Percentiles rank a stretch among this genome's conserved stretches.
phyloP scores from a whole-genome alignment of 352 stramenopile species.

The Pythium pectinolyticum region DNA sequence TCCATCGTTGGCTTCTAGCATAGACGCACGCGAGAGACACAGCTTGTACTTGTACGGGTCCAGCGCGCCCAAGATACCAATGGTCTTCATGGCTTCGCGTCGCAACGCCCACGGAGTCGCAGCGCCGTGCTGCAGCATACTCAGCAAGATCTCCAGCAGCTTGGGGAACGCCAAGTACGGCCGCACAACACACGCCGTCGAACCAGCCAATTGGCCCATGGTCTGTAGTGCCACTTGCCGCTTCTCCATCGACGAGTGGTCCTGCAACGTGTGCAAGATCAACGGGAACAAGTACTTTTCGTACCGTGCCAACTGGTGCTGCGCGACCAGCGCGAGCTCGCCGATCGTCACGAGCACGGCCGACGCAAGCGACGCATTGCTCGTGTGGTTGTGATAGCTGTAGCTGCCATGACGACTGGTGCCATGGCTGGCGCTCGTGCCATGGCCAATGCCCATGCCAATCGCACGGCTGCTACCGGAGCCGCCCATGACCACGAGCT shows the following conservation, averaged over 20 bases:
- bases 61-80: conserved; percentile 94
- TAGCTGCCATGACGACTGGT: no score
- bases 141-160: conserved; percentile 93
- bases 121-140: conserved; percentile 91
- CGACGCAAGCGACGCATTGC: conserved; percentile 76
- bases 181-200: conserved; percentile 92
- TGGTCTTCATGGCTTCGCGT: conserved; percentile 95
- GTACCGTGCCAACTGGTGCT: conserved; percentile 91
- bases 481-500: conserved; percentile 90
- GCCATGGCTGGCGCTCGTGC: no score
- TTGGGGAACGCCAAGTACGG: conserved; percentile 96
- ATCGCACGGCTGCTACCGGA: no score
- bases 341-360: conserved; percentile 82
- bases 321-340: conserved; percentile 91
- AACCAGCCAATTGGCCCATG: conserved; percentile 93
- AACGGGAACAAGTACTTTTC: conserved; percentile 94
- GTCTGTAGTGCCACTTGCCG: conserved; percentile 95
- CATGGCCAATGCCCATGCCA: no score
- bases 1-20: conserved; percentile 67
- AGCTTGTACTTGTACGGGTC: conserved; percentile 96
- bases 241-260: conserved; percentile 95
- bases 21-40: conserved; percentile 62
- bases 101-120: conserved; percentile 91
- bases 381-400: conserved; percentile 29
- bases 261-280: conserved; percentile 95